Evolutionary conservation across 2,329 filamentous ascomycete genomes (phyloP).

Genomic region (Lasiodiplodia citricola): DNA sequence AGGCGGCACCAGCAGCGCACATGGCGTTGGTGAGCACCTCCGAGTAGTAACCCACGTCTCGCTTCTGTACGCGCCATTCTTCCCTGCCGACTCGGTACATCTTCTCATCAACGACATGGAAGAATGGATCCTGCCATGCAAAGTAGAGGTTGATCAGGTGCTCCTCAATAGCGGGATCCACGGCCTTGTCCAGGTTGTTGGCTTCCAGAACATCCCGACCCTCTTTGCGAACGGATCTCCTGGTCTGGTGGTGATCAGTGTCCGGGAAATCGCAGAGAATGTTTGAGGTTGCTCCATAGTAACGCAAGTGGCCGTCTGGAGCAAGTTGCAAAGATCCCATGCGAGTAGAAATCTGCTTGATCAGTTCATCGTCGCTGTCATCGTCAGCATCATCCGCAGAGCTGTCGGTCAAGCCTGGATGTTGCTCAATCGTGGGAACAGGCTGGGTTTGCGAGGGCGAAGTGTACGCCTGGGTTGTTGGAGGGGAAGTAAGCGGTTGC

Average conservation of each 20-base stretch:
- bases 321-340: constrained; percentile 27
- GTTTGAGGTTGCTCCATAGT: constrained; percentile 26
- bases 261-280: constrained; percentile 27
- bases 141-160: constrained; percentile 55
- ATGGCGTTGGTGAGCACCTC: constrained; percentile 33
- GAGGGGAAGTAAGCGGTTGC: constrained; percentile 3
- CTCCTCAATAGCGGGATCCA: constrained; percentile 49
- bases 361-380: constrained; percentile 26
- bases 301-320: constrained; percentile 25
- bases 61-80: constrained; percentile 27
- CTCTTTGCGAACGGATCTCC: constrained; percentile 17
- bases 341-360: constrained; percentile 25
- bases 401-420: constrained; percentile 16
- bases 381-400: constrained; percentile 26
- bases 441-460: constrained; percentile 17
- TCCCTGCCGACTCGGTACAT: constrained; percentile 33
- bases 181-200: constrained; percentile 47
- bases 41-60: constrained; percentile 29
- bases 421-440: constrained; percentile 14
- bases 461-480: constrained; percentile 11
- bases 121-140: constrained; percentile 55
- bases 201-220: constrained; percentile 41
- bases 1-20: constrained; percentile 42
- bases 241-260: constrained; percentile 21
- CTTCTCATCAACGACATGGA: constrained; percentile 52